Base-by-base conservation (phyloP, 345 rosid genomes). In the Melaleuca quinquenervia region DNA sequence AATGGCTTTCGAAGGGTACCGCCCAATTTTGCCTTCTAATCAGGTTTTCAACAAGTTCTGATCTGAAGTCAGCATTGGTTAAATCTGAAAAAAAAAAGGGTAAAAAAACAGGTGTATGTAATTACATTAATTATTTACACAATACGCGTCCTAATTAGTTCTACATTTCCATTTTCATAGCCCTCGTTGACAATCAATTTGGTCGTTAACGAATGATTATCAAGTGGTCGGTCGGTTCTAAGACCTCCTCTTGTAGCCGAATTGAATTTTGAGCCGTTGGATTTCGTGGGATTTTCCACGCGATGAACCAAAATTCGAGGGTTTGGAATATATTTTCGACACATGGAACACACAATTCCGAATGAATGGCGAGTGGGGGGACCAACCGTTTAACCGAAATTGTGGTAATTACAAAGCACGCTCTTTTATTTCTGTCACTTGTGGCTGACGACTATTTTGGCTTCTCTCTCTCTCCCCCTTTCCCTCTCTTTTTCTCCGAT, bases 141-240 rank as follows among this genome's bases (percentile, higher is more conserved):
- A n/a, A n/a, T n/a, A n/a, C 15, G 13, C 11, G 11, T 0, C 5
- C 5, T 13, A 13, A 60, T 60, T n/a, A 27, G 18, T 60, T 0
- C 13, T 2, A 0, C 2, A 27, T 60, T 0, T n/a, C 1, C 7
- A 56, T 6, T 0, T 60, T 7, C 5, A n/a, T 5, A 13, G 12
- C 0, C 5, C 1, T 6, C 6, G 1, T 11, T 12, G 2, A 60
- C 1, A 27, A 60, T n/a, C 1, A 60, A 60, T 60, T 27, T 60
- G 2, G 13, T 3, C 1, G 3, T 58, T 58, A 1, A n/a, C 0
- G 2, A 6, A 3, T 60, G 0, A 0, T n/a, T 3, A 3, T 60
- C 0, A 12, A 60, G 0, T 2, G 0, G 6, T 60, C 0, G 13
- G 12, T 6, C 1, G 0, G 14, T n/a, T 60, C 27, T 1, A 3